A percentile compares a stretch with the other conserved stretches of the same genome.
phyloP scores from a whole-genome alignment of 805 yeast species.

The Candida gorgasii region DNA sequence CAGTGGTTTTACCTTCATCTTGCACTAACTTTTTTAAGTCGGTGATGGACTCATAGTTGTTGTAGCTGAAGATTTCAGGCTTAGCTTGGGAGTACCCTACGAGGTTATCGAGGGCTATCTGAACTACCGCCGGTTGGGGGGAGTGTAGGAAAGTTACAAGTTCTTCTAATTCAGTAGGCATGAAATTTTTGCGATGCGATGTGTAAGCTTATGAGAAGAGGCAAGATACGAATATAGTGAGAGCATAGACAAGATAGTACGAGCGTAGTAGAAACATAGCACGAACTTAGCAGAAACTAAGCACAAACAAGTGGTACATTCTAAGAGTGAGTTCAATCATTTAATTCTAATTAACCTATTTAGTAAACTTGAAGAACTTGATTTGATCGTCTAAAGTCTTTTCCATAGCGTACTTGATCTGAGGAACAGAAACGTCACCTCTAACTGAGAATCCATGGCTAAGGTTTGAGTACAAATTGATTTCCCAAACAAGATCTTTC shows the following conservation, averaged over 20 bases:
- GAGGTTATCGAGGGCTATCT: conserved; percentile 80
- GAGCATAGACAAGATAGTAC: background rate
- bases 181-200: conserved; percentile 4
- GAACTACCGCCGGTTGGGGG: conserved; percentile 74
- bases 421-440: conserved; percentile 63
- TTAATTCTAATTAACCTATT: too few species aligned
- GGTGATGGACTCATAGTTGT: conserved; percentile 66
- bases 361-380: conserved; percentile 17
- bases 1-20: conserved; percentile 53
- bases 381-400: conserved; percentile 56
- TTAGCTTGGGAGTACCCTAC: conserved; percentile 80
- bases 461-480: conserved; percentile 63
- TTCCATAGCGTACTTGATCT: conserved; percentile 63
- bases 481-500: conserved; percentile 53
- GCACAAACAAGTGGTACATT: too few species aligned
- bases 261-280: background rate
- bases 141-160: conserved; percentile 81
- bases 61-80: conserved; percentile 64
- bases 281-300: too few species aligned
- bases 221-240: too few species aligned
- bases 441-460: conserved; percentile 79
- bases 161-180: conserved; percentile 50
- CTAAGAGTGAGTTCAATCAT: too few species aligned
- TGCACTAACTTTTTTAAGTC: conserved; percentile 65
- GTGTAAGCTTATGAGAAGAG: background rate